Base-by-base conservation (phyloP, 2,329 filamentous ascomycete species). In the Colletotrichum truncatum region DNA sequence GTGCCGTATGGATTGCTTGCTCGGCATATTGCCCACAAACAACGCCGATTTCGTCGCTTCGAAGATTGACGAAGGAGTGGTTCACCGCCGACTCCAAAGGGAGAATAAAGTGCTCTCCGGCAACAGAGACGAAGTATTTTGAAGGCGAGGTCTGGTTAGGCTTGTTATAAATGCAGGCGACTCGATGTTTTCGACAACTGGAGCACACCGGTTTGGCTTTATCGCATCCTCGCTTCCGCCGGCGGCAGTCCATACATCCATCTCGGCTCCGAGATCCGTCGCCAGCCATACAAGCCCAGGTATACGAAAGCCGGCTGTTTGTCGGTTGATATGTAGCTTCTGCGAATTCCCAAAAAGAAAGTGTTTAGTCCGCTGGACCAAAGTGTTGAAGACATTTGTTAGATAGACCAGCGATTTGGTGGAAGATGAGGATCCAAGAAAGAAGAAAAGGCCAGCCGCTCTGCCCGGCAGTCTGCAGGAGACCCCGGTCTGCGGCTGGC, bases 151-250 rank as follows among this genome's bases (percentile, higher is more conserved):
- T 36, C 36, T 52, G 57, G 4, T 34, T 26, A 7, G 48, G 36
- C n/a, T 28, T 43, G 36, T 21, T 30, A 23, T 61, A 55, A 11
- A 45, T 41, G 41, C 58, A 54, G 18, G 39, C 26, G 9, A 54
- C 18, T 10, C 26, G 18, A 21, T 54, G 36, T 21, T 45, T 53
- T 21, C 23, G 39, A 21, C 58, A 61, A 18, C 36, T 43, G 7
- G 14, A 18, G 12, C 49, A 61, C 23, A 28, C 18, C 12, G 58
- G 58, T 10, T 61, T 58, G 28, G 7, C 21, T 16, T 32, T 26
- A 18, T 58, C 54, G 28, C 54, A 58, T 34, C 54, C 10, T 54
- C 39, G 36, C 38, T 61, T 61, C 23, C 58, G 36, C 9, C 39
- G 49, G 7, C 58, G 49, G 23, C 58, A 46, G 11, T 61, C 48